Evolutionary conservation across 768 basidiomycete genomes (phyloP), one percentile per base, ranked within the genome.

Genomic region (Kwoniella shandongensis): DNA sequence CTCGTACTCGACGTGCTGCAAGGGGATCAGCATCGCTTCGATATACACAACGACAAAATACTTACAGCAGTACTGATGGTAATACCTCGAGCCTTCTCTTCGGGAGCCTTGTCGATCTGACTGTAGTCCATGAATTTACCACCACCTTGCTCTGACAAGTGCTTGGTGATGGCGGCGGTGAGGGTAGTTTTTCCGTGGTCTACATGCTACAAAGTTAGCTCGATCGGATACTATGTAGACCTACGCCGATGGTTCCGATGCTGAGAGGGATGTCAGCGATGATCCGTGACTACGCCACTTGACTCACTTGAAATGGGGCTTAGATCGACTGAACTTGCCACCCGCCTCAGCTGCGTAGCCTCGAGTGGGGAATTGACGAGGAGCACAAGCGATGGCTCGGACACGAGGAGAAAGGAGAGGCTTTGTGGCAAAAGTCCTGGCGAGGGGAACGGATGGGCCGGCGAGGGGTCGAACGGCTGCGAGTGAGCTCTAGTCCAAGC

Each of bases 31-130:
- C 46, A 29, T 15, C 7, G 32, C 32, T 6, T 13, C 6, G 32
- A 42, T 29, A 18, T 39, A 32, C 32, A 35, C 11, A 23, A 35
- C 11, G 40, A 39, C 0, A 6, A 42, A 38, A 11, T 17, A 69
- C 74, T 57, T 47, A 76, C 75, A 44, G 96, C 85, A 20, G 96
- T 94, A 78, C 94, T 92, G 79, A 99, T 99, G 61, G 96, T 99
- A 79, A 99, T 99, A 79, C 96, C 96, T 76, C 96, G 90, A 60
- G 94, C 94, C 79, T 91, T 94, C 81, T 99, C 96, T 79, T 99
- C 96, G 2, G 96, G 96, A 8, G 96, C 96, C 81, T 89, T 97
- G 88, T 99, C 96, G 70, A 99, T 99, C 78, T 91, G 86, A 46
- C 82, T 84, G 81, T 99, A 99, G 82, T 92, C 93, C 62, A 93